Conservation (phyloP, 306 rosid genomes). For the Cicer yamashitae region DNA sequence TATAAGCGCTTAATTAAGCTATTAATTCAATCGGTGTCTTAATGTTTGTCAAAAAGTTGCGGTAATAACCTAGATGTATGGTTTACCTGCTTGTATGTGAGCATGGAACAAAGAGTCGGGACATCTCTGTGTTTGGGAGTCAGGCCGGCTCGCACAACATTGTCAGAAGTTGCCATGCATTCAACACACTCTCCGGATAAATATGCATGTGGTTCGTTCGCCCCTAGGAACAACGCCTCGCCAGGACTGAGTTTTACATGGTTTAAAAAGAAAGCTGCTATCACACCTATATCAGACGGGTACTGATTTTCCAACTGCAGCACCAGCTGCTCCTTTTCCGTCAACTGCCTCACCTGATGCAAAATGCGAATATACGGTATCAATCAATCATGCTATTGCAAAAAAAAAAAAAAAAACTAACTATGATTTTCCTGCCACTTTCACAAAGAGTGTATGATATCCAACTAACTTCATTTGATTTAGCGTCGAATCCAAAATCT, state of each 20-base stretch:
- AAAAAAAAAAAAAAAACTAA: too few species aligned
- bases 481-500: slow-evolving; percentile 13
- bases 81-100: slow-evolving; percentile 84
- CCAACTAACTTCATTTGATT: not conserved
- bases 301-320: slow-evolving; percentile 83
- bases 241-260: slow-evolving; percentile 85
- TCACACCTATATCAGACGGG: slow-evolving; percentile 83
- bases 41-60: slow-evolving; percentile 15
- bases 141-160: slow-evolving; percentile 94
- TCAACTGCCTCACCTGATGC: slow-evolving; percentile 75
- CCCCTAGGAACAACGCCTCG: slow-evolving; percentile 84
- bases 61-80: slow-evolving; percentile 27
- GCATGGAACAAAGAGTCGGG: slow-evolving; percentile 92
- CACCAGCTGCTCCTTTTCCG: slow-evolving; percentile 77
- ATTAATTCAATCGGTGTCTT: not conserved
- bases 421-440: not conserved
- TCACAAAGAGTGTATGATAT: not conserved
- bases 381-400: not conserved
- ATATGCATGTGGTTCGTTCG: slow-evolving; percentile 95
- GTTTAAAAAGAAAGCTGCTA: slow-evolving; percentile 91
- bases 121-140: slow-evolving; percentile 92
- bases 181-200: slow-evolving; percentile 80
- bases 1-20: not conserved
- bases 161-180: slow-evolving; percentile 99
- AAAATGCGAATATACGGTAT: slow-evolving; percentile 10